Evolutionary conservation across 2,329 filamentous ascomycete species (phyloP), one percentile per base, ranked within the genome.

Genomic region (Trichoderma semiorbis): DNA sequence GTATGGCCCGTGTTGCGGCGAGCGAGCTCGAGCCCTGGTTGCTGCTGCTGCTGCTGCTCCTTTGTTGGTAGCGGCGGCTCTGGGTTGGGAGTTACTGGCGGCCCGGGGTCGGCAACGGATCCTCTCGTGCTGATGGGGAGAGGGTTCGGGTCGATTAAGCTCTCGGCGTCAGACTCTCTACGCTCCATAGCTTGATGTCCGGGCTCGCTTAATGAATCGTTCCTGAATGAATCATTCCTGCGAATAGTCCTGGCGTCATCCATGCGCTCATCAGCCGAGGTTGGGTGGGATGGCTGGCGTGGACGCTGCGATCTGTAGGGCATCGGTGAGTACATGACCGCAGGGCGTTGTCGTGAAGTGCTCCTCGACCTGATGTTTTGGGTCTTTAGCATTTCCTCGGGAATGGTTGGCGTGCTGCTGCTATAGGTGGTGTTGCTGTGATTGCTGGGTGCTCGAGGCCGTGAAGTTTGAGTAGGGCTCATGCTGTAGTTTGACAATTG

Each of bases 361-460:
- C 66, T 69, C 16, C 47, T 50, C 12, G 68, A 36, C 24, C 69
- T 72, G 28, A 58, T 57, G 8, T 66, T 24, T 36, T 53, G 64
- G 8, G 32, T n/a, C 18, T 24, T 64, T n/a, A 57, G 32, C 34
- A 58, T 69, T 28, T 75, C 72, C 14, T 75, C 75, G 12, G 72
- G 72, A 50, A 76, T 74, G 3, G 74, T 72, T 16, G 72, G 71
- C 11, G 64, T 69, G 60, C 60, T 65, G 21, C 50, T 60, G 61
- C 60, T 64, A 12, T 69, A 69, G 11, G 39, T 62, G 16, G 55
- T 58, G 30, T 24, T 28, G 50, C 50, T 70, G 30, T 60, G 55
- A 57, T 34, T 69, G n/a, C 73, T 75, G 5, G 70, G 55, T 24
- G 64, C 57, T 47, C 70, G 69, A 24, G 72, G 57, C 18, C 73